These are phyloP conservation scores for Saccharomyces hybrid DNA, from an alignment of 1,139 yeast genomes.

Conservation along the genomic window DNA sequence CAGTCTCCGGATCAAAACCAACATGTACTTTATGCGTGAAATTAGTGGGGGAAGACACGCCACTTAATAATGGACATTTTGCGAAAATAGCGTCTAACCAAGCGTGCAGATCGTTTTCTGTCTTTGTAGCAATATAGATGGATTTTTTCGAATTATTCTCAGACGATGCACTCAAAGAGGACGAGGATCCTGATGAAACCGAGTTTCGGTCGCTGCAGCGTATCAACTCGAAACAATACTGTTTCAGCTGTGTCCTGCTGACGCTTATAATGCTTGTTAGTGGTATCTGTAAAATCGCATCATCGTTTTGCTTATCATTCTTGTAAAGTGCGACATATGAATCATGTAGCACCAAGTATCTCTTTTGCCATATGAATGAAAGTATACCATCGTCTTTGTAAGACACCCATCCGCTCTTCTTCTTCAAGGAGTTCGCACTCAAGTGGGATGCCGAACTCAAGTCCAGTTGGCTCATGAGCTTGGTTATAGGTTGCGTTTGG, in stretches of 20 bases:
- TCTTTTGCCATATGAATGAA: constrained; percentile 86
- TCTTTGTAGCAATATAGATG: constrained; percentile 65
- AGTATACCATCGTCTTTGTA: constrained; percentile 86
- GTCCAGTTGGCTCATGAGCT: constrained; percentile 21
- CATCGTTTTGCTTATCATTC: constrained; percentile 44
- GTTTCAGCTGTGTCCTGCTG: constrained; percentile 55
- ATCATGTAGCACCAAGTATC: constrained; percentile 71
- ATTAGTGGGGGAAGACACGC: constrained; percentile 72
- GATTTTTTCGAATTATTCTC: constrained; percentile 43
- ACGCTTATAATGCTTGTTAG: constrained; percentile 49
- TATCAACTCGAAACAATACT: constrained; percentile 72
- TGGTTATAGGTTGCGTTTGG: constrained; percentile 29
- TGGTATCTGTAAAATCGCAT: constrained; percentile 45
- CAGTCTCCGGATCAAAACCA: constrained; percentile 60
- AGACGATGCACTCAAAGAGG: constrained; percentile 4
- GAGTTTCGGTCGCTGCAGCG: constrained; percentile 37
- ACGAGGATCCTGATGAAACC: constrained; percentile 14
- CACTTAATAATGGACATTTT: constrained; percentile 75
- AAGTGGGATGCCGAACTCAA: constrained; percentile 4
- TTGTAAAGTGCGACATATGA: constrained; percentile 70
- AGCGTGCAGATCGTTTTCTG: constrained; percentile 72
- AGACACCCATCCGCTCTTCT: constrained; percentile 68
- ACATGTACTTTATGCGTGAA: constrained; percentile 68
- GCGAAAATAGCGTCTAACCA: constrained; percentile 91
- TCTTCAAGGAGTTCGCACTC: background rate